A percentile compares a stretch with the other conserved stretches of the same genome.
Evolutionary conservation across 2,329 filamentous ascomycete genomes (phyloP).

Genomic region (Plenodomus tracheiphilus): DNA sequence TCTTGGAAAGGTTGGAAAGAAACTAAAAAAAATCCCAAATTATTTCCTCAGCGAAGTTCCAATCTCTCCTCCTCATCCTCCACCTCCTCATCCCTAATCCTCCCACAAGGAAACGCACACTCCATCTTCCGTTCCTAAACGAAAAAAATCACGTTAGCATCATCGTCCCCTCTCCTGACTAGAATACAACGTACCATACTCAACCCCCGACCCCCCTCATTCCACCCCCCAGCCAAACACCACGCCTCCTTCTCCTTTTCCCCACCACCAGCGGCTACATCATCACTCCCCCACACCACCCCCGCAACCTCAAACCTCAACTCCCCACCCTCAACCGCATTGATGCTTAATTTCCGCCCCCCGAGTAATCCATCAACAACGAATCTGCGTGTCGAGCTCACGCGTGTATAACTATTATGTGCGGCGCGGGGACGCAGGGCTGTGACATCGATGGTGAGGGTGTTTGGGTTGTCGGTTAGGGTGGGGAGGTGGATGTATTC

Average conservation of each 20-base stretch:
- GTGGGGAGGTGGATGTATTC: conserved; percentile 22
- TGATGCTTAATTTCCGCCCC: conserved; percentile 8
- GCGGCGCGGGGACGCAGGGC: conserved; percentile 7
- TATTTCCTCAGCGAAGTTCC: conserved; percentile 8
- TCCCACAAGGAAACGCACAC: conserved; percentile 16
- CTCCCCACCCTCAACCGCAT: conserved; percentile 5
- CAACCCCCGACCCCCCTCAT: not conserved
- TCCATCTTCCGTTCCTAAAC: conserved; percentile 14
- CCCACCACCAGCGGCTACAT: not conserved
- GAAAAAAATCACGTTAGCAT: conserved; percentile 2
- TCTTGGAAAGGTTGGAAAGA: too few species aligned
- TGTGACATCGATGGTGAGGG: conserved; percentile 16
- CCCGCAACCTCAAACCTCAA: conserved; percentile 10
- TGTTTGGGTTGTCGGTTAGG: conserved; percentile 14
- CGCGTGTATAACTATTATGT: conserved; percentile 15
- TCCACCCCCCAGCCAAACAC: conserved; percentile 12
- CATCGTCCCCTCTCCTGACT: too few species aligned
- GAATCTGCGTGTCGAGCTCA: conserved; percentile 7
- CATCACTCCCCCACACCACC: conserved; percentile 7
- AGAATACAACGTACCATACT: conserved; percentile 16
- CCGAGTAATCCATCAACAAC: conserved; percentile 16
- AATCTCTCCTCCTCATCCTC: conserved; percentile 1
- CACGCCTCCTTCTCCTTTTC: conserved; percentile 5
- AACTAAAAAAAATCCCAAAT: too few species aligned
- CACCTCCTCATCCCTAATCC: conserved; percentile 6